Conservation (phyloP, 192 early-diverging fungal species). For the Podila epigama region DNA sequence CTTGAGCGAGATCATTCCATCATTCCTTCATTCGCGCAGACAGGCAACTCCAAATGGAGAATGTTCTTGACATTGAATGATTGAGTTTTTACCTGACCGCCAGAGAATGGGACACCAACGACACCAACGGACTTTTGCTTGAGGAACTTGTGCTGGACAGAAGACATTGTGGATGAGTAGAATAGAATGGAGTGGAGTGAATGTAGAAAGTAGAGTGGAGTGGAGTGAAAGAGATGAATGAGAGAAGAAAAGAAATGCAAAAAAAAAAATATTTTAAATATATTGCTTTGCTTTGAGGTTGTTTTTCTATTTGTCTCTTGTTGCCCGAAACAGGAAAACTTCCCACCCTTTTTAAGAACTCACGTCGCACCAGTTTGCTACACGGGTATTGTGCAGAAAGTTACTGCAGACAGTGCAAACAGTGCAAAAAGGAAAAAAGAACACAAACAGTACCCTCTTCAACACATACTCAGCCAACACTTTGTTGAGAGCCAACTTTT, state of each 20-base stretch:
- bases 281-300: background rate
- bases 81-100: conserved; percentile 56
- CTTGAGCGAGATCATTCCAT: too few species aligned
- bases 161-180: conserved; percentile 3
- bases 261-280: background rate
- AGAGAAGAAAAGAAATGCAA: background rate
- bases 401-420: too few species aligned
- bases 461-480: too few species aligned
- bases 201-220: background rate
- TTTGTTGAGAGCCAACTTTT: too few species aligned
- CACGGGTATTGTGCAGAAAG: too few species aligned
- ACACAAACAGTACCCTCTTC: too few species aligned
- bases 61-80: background rate
- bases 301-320: background rate
- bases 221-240: background rate
- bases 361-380: too few species aligned
- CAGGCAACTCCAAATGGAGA: too few species aligned
- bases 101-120: conserved; percentile 78
- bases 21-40: too few species aligned
- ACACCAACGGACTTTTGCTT: conserved; percentile 71
- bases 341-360: too few species aligned
- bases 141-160: conserved; percentile 63
- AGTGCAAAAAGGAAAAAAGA: too few species aligned
- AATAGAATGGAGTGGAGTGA: conserved; percentile 6
- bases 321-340: background rate